These are phyloP conservation scores for Sarcodon sp. DNA, from an alignment of 768 basidiomycete genomes.

Conservation along the genomic window DNA sequence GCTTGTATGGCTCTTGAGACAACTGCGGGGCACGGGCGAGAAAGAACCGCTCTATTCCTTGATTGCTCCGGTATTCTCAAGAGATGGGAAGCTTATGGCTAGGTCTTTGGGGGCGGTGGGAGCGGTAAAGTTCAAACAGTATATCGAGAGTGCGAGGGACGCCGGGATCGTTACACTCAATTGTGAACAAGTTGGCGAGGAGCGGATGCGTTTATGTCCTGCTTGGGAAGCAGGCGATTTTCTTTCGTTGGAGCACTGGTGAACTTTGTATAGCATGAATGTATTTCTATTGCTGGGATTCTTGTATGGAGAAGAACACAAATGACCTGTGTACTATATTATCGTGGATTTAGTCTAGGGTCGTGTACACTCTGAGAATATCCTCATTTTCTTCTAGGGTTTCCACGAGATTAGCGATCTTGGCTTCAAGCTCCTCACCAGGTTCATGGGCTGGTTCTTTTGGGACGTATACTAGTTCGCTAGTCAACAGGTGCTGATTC, in stretches of 20 bases:
- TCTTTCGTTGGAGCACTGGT: no score
- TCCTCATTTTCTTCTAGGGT: constrained; percentile 47
- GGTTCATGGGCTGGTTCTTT: constrained; percentile 23
- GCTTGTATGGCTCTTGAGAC: neutral
- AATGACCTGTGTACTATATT: no score
- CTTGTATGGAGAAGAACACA: no score
- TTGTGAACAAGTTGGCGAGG: constrained; percentile 23
- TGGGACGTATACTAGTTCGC: constrained; percentile 45
- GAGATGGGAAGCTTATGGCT: neutral
- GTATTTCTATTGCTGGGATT: no score
- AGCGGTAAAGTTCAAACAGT: constrained; percentile 27
- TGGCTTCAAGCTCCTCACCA: constrained; percentile 23
- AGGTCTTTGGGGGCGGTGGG: constrained; percentile 8
- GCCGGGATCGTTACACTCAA: constrained; percentile 17
- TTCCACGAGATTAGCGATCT: constrained; percentile 32
- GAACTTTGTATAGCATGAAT: no score
- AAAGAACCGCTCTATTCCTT: neutral
- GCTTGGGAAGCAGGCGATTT: neutral
- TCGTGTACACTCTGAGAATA: constrained; percentile 46
- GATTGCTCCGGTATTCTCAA: neutral
- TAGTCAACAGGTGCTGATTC: constrained; percentile 27
- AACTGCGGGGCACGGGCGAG: neutral
- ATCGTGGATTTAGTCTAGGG: constrained; percentile 17
- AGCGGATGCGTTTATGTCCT: constrained; percentile 15
- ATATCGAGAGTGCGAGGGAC: constrained; percentile 10